Evolutionary conservation across 2,329 filamentous ascomycete genomes (phyloP), one percentile per base, ranked within the genome.

Genomic region (Aspergillus transmontanensis): DNA sequence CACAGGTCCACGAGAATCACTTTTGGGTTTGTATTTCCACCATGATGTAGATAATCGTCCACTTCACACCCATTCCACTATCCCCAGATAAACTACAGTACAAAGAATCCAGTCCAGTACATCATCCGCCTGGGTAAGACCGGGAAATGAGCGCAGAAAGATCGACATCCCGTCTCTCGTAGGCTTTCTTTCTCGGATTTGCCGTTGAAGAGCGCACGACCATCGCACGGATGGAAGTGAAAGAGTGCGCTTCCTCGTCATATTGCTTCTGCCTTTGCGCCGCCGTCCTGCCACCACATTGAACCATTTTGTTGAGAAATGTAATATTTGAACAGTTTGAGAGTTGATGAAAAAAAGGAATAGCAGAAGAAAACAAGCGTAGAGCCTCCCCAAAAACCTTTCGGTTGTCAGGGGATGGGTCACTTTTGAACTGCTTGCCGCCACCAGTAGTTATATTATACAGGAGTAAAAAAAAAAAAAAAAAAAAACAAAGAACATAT

Each of bases 31-130:
- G 55, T 26, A 61, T 61, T 54, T 62, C 59, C 57, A 41, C 51
- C 41, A 54, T 58, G 57, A 48, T 58, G 41, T 45, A 61, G 62
- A 63, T 57, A 36, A 54, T 46, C 36, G 48, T 53, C 55, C 53
- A 45, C 58, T 57, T 46, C 55, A 34, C 58, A 57, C 59, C 65
- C 66, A 63, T 62, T 60, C 65, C 67, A 54, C 68, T 67, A 56
- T 64, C 62, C 39, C 64, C 64, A 68, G 66, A 58, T 71, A 72
- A 48, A 66, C 66, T 73, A 73, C 64, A 71, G 65, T 73, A 71
- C 70, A 73, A 58, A 68, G 64, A 70, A 61, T 57, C 63, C 63
- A 65, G 64, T 69, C 65, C 69, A 69, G 62, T 66, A 65, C 64
- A 58, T 60, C 53, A 55, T 61, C 59, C 62, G 55, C 34, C 39